Conservation (phyloP, 139 green algal genomes). For the Raphidocelis subcapitata region DNA sequence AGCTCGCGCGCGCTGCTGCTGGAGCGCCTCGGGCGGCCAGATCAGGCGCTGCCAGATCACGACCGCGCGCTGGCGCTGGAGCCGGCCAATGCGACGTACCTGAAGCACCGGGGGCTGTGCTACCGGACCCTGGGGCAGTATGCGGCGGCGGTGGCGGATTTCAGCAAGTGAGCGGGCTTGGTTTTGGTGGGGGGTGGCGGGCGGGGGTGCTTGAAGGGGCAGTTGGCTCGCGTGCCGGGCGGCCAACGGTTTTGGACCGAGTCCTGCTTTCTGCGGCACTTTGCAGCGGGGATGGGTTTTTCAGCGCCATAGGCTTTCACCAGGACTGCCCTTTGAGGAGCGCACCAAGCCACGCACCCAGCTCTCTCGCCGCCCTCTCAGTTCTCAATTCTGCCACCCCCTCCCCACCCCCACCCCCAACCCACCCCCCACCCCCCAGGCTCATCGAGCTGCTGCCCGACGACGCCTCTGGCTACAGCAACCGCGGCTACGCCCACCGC, state of each 20-base stretch:
- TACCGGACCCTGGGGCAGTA: conserved; percentile 31
- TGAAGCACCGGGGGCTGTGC: conserved; percentile 53
- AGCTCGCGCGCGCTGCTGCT: conserved; percentile 48
- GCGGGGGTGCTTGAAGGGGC: no score
- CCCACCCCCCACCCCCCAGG: neutral
- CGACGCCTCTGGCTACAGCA: conserved; percentile 48
- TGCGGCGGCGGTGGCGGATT: conserved; percentile 41
- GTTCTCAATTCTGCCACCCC: no score
- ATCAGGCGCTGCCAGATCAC: conserved; percentile 48
- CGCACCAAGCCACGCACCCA: no score
- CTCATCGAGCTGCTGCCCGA: conserved; percentile 34
- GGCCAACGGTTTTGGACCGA: no score
- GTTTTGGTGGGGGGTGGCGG: no score
- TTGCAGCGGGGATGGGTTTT: no score
- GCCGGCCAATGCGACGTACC: conserved; percentile 23
- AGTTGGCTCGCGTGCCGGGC: no score
- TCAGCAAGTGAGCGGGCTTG: conserved; percentile 40
- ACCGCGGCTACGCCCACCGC: conserved; percentile 56
- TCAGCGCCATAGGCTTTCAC: no score
- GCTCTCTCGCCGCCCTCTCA: no score
- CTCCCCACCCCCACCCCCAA: no score
- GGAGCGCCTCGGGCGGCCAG: conserved; percentile 40
- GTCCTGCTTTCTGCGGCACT: no score
- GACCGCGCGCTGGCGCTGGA: conserved; percentile 44
- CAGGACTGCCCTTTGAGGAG: no score